Percentiles rank a stretch among this genome's conserved stretches.
Evolutionary conservation across 345 rosid genomes (phyloP).

Genomic region (Jatropha curcas): DNA sequence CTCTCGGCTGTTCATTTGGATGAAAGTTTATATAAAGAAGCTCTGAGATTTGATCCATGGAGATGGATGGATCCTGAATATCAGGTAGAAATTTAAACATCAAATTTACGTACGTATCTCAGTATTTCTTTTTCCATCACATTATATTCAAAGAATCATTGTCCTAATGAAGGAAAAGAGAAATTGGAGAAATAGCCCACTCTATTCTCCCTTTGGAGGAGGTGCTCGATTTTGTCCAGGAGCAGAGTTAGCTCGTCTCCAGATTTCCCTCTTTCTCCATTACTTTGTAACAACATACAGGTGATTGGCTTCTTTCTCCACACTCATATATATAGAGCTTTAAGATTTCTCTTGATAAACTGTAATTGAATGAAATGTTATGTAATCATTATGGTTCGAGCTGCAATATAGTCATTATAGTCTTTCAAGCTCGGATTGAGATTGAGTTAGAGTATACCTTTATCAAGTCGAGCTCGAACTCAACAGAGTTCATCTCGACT

Average conservation of each 20-base stretch:
- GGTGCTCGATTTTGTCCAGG: slow-evolving; percentile 91
- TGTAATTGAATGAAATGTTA: too few relatives aligned
- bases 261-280: slow-evolving; percentile 77
- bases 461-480: too few relatives aligned
- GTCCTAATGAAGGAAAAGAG: slow-evolving; percentile 58
- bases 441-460: too few relatives aligned
- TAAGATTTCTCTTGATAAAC: too few relatives aligned
- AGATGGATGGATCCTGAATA: slow-evolving; percentile 81
- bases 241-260: slow-evolving; percentile 88
- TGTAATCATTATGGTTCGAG: too few relatives aligned
- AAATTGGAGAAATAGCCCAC: slow-evolving; percentile 76
- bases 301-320: slow-evolving; percentile 14
- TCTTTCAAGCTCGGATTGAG: too few relatives aligned
- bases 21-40: slow-evolving; percentile 53
- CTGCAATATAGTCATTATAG: too few relatives aligned
- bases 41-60: slow-evolving; percentile 73
- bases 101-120: not conserved
- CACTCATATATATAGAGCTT: too few relatives aligned
- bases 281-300: slow-evolving; percentile 59
- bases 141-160: too few relatives aligned
- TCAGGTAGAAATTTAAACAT: too few relatives aligned
- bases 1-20: slow-evolving; percentile 84
- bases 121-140: too few relatives aligned
- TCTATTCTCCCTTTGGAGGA: slow-evolving; percentile 74
- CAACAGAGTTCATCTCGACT: too few relatives aligned